These are phyloP conservation scores for Leptomonas seymouri DNA, from an alignment of 208 protist genomes.

Conservation along the genomic window DNA sequence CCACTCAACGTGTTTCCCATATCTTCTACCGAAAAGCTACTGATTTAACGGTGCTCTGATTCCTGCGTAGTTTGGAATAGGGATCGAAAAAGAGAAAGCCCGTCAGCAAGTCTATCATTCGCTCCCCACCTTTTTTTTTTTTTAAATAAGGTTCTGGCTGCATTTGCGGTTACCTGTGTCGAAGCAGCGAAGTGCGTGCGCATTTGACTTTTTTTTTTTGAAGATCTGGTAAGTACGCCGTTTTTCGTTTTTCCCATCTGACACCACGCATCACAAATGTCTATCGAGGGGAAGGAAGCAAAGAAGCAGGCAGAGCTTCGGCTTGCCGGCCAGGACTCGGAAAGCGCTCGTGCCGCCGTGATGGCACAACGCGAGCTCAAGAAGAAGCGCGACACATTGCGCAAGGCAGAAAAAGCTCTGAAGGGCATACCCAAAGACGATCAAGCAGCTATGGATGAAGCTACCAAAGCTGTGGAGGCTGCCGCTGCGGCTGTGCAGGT, in stretches of 20 bases:
- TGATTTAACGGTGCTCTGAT: too few relatives aligned
- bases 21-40: too few relatives aligned
- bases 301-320: slow-evolving; percentile 25
- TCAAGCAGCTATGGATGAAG: not conserved
- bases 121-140: too few relatives aligned
- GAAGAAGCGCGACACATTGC: slow-evolving; percentile 48
- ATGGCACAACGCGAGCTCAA: slow-evolving; percentile 55
- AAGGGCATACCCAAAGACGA: slow-evolving; percentile 38
- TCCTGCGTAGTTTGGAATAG: too few relatives aligned
- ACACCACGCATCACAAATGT: not conserved
- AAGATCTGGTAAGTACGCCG: not conserved
- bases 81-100: too few relatives aligned
- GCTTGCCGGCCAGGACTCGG: slow-evolving; percentile 38
- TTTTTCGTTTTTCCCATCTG: not conserved
- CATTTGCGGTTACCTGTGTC: too few relatives aligned
- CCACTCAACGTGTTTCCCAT: too few relatives aligned
- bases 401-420: slow-evolving; percentile 46
- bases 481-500: slow-evolving; percentile 8
- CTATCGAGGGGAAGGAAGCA: slow-evolving; percentile 23
- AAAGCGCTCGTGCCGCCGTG: slow-evolving; percentile 37
- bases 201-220: not conserved
- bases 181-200: too few relatives aligned
- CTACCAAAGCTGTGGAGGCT: slow-evolving; percentile 3
- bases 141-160: too few relatives aligned
- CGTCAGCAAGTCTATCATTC: too few relatives aligned